These are phyloP conservation scores for Apiospora arundinis DNA, from an alignment of 2,329 filamentous ascomycete species.

Conservation along the genomic window DNA sequence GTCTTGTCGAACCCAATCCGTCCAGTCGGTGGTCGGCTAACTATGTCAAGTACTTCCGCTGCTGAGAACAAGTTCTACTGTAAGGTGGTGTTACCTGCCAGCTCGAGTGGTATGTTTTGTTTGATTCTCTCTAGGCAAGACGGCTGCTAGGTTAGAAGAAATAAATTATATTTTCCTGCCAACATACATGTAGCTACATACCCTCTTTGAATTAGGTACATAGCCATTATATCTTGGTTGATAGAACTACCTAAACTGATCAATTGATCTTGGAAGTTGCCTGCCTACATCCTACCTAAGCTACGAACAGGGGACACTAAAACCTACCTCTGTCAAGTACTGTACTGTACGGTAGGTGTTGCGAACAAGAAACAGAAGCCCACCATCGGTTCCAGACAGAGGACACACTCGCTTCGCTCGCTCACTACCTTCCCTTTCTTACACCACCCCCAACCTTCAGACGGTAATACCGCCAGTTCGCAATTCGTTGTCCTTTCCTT, in stretches of 20 bases:
- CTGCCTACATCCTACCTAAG: too few relatives aligned
- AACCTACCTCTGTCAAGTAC: too few relatives aligned
- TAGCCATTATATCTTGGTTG: too few relatives aligned
- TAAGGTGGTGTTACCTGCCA: not conserved
- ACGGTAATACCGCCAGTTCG: slow-evolving; percentile 15
- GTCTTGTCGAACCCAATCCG: not conserved
- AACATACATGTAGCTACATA: too few relatives aligned
- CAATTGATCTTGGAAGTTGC: too few relatives aligned
- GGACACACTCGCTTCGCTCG: not conserved
- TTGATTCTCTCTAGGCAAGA: not conserved
- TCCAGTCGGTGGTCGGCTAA: slow-evolving; percentile 6
- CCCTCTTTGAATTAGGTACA: too few relatives aligned
- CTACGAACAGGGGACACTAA: too few relatives aligned
- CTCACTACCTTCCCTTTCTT: not conserved
- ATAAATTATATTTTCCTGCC: too few relatives aligned
- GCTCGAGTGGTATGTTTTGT: not conserved
- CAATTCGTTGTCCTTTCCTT: slow-evolving; percentile 17
- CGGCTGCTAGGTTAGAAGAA: not conserved
- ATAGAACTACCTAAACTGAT: too few relatives aligned
- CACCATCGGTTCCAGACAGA: not conserved
- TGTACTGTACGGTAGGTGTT: not conserved
- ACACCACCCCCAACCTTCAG: slow-evolving; percentile 14
- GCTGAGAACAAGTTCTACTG: not conserved
- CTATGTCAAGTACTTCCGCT: not conserved
- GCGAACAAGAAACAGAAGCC: not conserved